A percentile compares a stretch with the other conserved stretches of the same genome.
Conservation (phyloP, 371 early-diverging fungal genomes). For the Lichtheimia hyalospora region DNA sequence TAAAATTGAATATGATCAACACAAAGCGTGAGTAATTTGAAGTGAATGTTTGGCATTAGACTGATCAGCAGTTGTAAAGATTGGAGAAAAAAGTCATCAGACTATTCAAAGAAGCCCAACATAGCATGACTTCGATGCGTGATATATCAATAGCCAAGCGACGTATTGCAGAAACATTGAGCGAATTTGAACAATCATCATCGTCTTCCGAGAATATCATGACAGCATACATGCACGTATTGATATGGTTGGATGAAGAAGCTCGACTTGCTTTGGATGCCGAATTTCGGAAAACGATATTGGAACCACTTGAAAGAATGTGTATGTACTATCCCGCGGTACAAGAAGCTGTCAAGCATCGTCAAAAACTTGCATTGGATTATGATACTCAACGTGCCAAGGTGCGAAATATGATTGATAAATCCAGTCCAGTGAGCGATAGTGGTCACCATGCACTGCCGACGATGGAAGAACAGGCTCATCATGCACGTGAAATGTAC, state of each 20-base stretch:
- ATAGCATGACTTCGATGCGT: slow-evolving; percentile 79
- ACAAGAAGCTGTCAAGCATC: slow-evolving; percentile 83
- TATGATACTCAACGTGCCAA: slow-evolving; percentile 76
- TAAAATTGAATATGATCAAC: slow-evolving; percentile 80
- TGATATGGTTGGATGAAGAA: slow-evolving; percentile 69
- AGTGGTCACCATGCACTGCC: no score
- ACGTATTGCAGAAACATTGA: slow-evolving; percentile 65
- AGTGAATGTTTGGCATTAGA: not conserved
- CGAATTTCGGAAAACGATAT: slow-evolving; percentile 73
- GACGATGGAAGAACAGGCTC: slow-evolving; percentile 74
- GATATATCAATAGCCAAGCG: slow-evolving; percentile 71
- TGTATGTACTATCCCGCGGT: slow-evolving; percentile 87
- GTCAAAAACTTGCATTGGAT: slow-evolving; percentile 84
- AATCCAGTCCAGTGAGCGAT: slow-evolving; percentile 9
- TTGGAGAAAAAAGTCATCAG: slow-evolving; percentile 79
- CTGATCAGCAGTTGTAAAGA: slow-evolving; percentile 35
- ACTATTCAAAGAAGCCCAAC: slow-evolving; percentile 83
- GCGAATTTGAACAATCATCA: slow-evolving; percentile 40
- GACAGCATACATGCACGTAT: slow-evolving; percentile 62
- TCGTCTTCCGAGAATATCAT: slow-evolving; percentile 14
- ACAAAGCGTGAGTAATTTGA: slow-evolving; percentile 55
- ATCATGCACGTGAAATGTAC: slow-evolving; percentile 71
- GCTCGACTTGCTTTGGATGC: slow-evolving; percentile 66
- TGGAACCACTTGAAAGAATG: slow-evolving; percentile 83
- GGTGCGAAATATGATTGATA: slow-evolving; percentile 75